Conservation (phyloP, 164 flowering plant species). For the Tinospora cordifolia region DNA sequence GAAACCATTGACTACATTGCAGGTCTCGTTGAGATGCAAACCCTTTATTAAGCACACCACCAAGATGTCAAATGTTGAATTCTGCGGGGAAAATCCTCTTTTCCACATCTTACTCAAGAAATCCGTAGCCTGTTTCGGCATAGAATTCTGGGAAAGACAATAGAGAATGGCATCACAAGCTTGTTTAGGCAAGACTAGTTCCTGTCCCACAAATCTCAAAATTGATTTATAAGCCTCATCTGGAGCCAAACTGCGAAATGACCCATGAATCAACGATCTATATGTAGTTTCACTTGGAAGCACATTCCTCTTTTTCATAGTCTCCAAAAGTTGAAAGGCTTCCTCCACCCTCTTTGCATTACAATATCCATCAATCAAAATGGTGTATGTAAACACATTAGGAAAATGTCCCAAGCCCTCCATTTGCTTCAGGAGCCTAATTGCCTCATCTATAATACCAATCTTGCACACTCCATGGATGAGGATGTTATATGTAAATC, state of each 20-base stretch:
- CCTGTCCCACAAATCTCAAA: constrained; percentile 31
- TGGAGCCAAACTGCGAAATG: constrained; percentile 46
- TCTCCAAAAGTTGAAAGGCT: constrained; percentile 52
- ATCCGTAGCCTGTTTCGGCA: constrained; percentile 50
- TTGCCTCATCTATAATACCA: constrained; percentile 88
- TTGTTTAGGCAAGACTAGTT: constrained; percentile 32
- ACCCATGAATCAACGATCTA: constrained; percentile 81
- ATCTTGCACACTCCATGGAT: constrained; percentile 81
- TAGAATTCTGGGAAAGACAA: constrained; percentile 48
- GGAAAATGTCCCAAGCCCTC: constrained; percentile 44
- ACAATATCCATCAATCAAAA: constrained; percentile 73
- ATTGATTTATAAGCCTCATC: constrained; percentile 47
- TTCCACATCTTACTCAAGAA: constrained; percentile 35
- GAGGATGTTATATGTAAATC: constrained; percentile 83
- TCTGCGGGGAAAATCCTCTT: constrained; percentile 54
- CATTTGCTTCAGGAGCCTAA: constrained; percentile 82
- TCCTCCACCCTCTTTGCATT: constrained; percentile 66
- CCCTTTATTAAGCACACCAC: constrained; percentile 55
- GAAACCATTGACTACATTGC: constrained; percentile 44
- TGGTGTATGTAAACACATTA: constrained; percentile 78
- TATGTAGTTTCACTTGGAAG: constrained; percentile 71
- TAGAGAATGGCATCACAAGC: constrained; percentile 49
- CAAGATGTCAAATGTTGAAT: constrained; percentile 40
- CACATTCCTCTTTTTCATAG: constrained; percentile 59
- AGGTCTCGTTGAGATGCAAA: constrained; percentile 42